A percentile compares a stretch with the other conserved stretches of the same genome.
Conservation (phyloP, 768 basidiomycete species). For the Mycena crocata region DNA sequence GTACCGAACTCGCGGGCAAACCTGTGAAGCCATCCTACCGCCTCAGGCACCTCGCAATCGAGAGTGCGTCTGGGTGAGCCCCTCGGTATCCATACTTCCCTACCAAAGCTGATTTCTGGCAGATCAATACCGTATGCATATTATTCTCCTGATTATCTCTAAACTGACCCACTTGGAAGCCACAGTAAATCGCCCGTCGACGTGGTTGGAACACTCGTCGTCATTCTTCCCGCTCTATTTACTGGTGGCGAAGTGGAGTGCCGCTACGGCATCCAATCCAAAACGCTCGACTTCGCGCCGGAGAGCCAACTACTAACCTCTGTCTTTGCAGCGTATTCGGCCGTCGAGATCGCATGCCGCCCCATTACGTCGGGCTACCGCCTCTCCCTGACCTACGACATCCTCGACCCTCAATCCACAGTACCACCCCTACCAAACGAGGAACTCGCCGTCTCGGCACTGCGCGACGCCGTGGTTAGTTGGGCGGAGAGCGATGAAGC, state of each 20-base stretch:
- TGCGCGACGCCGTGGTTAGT: not conserved
- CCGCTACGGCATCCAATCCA: slow-evolving; percentile 5
- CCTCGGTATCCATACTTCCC: not conserved
- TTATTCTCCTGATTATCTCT: not conserved
- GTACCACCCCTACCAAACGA: not conserved
- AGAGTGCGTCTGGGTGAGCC: not conserved
- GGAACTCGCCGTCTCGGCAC: not conserved
- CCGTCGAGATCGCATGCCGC: not conserved
- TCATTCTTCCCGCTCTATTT: not conserved
- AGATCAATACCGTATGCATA: not conserved
- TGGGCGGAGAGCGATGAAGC: not conserved
- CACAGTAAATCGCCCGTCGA: not conserved
- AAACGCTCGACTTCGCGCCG: not conserved
- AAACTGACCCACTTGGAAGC: not conserved
- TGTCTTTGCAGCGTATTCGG: not conserved
- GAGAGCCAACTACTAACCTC: slow-evolving; percentile 5
- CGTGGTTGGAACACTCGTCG: not conserved
- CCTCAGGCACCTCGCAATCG: not conserved
- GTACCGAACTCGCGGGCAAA: slow-evolving; percentile 1
- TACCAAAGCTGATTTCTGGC: not conserved
- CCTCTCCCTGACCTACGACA: slow-evolving; percentile 8
- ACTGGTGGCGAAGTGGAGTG: not conserved
- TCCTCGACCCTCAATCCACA: not conserved
- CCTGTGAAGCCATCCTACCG: not conserved
- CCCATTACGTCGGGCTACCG: slow-evolving; percentile 5